Evolutionary conservation across 1,139 yeast species (phyloP), one percentile per base, ranked within the genome.

Genomic region (Scheffersomyces segobiensis): DNA sequence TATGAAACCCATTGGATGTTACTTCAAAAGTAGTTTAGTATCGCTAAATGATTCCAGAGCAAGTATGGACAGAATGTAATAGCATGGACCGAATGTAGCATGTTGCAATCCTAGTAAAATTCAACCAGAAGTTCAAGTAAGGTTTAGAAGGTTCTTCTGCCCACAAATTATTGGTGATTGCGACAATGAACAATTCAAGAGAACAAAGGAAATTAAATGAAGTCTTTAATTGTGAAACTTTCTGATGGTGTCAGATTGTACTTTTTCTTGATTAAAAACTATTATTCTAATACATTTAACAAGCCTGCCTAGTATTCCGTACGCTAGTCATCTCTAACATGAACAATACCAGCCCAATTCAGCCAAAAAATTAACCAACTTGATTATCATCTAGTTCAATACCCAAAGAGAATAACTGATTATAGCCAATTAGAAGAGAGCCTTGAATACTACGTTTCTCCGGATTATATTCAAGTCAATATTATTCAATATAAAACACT

Each of bases 161-260:
- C 72, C 82, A 52, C 82, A 81, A 61, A 87, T 84, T 68, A 71
- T 68, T 62, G 81, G 83, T 48, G 80, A 80, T 52, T 76, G 76
- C 65, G 71, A 67, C 62, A 65, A 67, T 56, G 63, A 82, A 81
- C 26, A 60, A n/a, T 68, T 54, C 81, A 78, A 55, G 75, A 81
- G 39, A 76, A 88, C 67, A 87, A 82, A 62, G 88, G 87, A 47
- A 82, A 84, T 22, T 77, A 88, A 67, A 87, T 84, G 20, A 83
- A 86, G 4, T 75, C 87, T 2, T 76, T 85, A 62, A n/a, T n/a
- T n/a, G n/a, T n/a, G n/a, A n/a, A n/a, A n/a, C n/a, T n/a, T n/a
- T n/a, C n/a, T n/a, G n/a, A n/a, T n/a, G n/a, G n/a, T n/a, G n/a
- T n/a, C n/a, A n/a, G n/a, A n/a, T n/a, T n/a, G n/a, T n/a, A n/a